Conservation (phyloP, 176 grass and related monocot genomes). For the Carex cristatella region DNA sequence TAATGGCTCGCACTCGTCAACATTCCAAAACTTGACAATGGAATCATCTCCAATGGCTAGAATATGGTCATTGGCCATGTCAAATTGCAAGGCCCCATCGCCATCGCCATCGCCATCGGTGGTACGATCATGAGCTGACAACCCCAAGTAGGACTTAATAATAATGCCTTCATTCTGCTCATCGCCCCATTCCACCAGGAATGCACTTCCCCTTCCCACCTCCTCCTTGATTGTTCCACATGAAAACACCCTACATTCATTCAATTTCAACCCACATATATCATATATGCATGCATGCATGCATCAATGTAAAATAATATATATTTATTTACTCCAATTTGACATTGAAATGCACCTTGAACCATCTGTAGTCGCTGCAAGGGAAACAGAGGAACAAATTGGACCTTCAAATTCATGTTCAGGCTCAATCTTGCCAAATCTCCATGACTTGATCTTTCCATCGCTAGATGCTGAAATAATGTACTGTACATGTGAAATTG, state of each 20-base stretch:
- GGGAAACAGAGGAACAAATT: constrained; percentile 16
- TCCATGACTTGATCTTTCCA: constrained; percentile 38
- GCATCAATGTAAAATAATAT: neutral
- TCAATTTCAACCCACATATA: neutral
- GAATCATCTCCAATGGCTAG: constrained; percentile 30
- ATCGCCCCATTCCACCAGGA: constrained; percentile 32
- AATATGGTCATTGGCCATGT: constrained; percentile 7
- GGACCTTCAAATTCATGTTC: constrained; percentile 24
- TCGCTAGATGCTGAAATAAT: constrained; percentile 32
- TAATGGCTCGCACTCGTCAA: constrained; percentile 12
- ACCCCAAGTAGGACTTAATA: constrained; percentile 19
- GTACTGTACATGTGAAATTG: constrained; percentile 11
- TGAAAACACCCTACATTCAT: constrained; percentile 31
- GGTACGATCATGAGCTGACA: neutral
- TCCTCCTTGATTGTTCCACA: constrained; percentile 35
- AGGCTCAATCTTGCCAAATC: constrained; percentile 25
- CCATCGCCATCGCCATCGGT: no score
- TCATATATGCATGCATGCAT: no score
- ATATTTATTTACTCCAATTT: neutral
- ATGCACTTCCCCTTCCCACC: neutral
- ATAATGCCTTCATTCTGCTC: constrained; percentile 25
- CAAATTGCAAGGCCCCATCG: constrained; percentile 29
- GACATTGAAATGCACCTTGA: constrained; percentile 8
- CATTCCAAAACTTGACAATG: constrained; percentile 34
- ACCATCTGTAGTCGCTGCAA: constrained; percentile 31